Evolutionary conservation across 805 yeast species (phyloP).

Genomic region (Candida vaughaniae): DNA sequence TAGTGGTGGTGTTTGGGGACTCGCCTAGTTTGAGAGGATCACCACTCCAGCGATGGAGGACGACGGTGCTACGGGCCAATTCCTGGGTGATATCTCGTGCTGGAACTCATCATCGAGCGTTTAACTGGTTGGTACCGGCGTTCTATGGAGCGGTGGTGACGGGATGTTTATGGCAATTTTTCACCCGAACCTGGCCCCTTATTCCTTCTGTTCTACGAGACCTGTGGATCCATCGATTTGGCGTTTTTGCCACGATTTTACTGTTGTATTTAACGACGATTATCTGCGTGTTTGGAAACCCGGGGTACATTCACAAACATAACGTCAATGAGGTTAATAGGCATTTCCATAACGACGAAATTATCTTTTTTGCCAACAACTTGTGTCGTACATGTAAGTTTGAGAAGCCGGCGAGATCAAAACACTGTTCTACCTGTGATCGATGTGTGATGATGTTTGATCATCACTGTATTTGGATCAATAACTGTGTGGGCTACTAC

Average conservation of each 20-base stretch:
- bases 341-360: constrained; percentile 42
- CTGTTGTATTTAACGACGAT: constrained; percentile 34
- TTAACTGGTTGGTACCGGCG: constrained; percentile 46
- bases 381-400: constrained; percentile 49
- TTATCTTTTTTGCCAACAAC: constrained; percentile 50
- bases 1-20: constrained; percentile 43
- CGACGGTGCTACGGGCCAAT: not conserved
- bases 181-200: constrained; percentile 23
- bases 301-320: constrained; percentile 34
- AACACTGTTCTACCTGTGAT: constrained; percentile 64
- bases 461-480: constrained; percentile 66
- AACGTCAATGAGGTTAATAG: constrained; percentile 12
- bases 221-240: constrained; percentile 13
- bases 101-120: constrained; percentile 2
- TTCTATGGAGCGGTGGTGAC: constrained; percentile 39
- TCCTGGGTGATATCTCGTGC: not conserved
- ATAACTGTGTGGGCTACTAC: constrained; percentile 70
- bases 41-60: constrained; percentile 23
- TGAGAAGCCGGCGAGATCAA: constrained; percentile 58
- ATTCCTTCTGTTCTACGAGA: constrained; percentile 12
- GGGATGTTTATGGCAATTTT: constrained; percentile 31
- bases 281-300: constrained; percentile 40
- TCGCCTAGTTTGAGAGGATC: constrained; percentile 42
- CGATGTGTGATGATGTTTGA: constrained; percentile 49
- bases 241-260: constrained; percentile 31